A percentile compares a stretch with the other conserved stretches of the same genome.
These are phyloP conservation scores for Sphaerobolus stellatus DNA, from an alignment of 1,284 basidiomycete genomes.

Conservation along the genomic window DNA sequence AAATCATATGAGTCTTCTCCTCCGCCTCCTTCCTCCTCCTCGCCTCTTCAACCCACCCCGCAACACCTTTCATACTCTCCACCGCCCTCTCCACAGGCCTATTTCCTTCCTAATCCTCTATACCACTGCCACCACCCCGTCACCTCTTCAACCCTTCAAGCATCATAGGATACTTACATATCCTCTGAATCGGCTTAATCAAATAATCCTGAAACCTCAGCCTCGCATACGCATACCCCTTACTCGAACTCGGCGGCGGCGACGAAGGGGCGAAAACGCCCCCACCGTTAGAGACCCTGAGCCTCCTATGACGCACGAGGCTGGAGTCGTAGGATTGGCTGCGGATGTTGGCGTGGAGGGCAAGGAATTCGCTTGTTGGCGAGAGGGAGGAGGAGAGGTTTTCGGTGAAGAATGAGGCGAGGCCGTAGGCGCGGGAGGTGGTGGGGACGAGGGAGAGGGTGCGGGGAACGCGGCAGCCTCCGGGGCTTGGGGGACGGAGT, in stretches of 20 bases:
- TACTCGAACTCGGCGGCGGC: conserved; percentile 15
- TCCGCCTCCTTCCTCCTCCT: conserved; percentile 52
- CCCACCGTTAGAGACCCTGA: too few species aligned
- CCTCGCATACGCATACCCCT: too few species aligned
- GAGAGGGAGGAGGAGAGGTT: background rate
- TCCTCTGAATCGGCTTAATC: conserved; percentile 86
- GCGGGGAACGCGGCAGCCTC: background rate
- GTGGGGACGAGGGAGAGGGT: conserved; percentile 2
- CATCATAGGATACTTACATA: conserved; percentile 90
- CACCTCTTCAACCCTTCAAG: conserved; percentile 79
- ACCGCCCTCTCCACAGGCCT: conserved; percentile 31
- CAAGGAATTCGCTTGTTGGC: background rate
- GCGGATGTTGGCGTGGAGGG: background rate
- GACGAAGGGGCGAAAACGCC: conserved; percentile 2
- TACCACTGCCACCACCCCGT: conserved; percentile 29
- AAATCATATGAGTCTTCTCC: conserved; percentile 32
- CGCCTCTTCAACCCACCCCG: conserved; percentile 35
- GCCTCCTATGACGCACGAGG: too few species aligned
- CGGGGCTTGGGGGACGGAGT: background rate
- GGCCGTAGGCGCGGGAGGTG: background rate
- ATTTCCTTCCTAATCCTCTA: conserved; percentile 36
- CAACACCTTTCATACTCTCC: conserved; percentile 10
- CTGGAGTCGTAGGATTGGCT: conserved; percentile 9
- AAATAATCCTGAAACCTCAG: conserved; percentile 78
- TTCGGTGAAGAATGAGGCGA: too few species aligned